Base-by-base conservation (phyloP, 257 asterid genomes). In the Echites panduratus region DNA sequence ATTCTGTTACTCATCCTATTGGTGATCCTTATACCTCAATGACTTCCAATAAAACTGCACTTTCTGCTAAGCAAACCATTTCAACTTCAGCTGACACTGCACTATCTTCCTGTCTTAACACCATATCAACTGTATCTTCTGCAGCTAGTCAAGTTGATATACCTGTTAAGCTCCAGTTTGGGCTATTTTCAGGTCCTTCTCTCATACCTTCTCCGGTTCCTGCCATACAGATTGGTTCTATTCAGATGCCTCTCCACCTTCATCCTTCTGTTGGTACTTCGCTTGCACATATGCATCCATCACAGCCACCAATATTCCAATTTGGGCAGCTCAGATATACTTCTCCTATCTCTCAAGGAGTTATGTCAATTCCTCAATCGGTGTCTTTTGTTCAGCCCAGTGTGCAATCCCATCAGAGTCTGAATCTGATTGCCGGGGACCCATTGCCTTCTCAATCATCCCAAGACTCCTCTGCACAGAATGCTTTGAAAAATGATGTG, bases 181-280 rank as follows among this genome's bases (percentile, higher is more conserved):
- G 99, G 71, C 88, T 95, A 74, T 95, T 92, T 84, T 85, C 98
- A 72, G 98, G 98, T 75, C 96, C 99, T 44, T 81, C 99, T 54
- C 77, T 91, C 83, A 86, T 92, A 79, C 96, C 98, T 64, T 86
- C 97, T 81, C 97, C 96, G 1, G 91, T 95, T 80, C 94, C 97
- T 27, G 89, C 98, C 22, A 95, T 95, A 82, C 99, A 95, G 89
- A 95, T 95, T 78, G 99, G 99, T 80, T 95, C 99, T 19, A 92
- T 95, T 67, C 98, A 92, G 86, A 95, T 95, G 97, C 99, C 99
- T 77, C 89, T 95, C 66, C 96, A 87, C 75, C 86, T 86, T 71
- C 91, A 95, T 79, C 88, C 87, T 76, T 81, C 92, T 72, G 77
- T 87, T 70, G 97, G 92, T 68, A 79, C 87, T 57, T 79, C 96